Percentiles rank a stretch among this genome's conserved stretches.
Evolutionary conservation across 208 protist species (phyloP).

Genomic region (Trypanosoma vivax): DNA sequence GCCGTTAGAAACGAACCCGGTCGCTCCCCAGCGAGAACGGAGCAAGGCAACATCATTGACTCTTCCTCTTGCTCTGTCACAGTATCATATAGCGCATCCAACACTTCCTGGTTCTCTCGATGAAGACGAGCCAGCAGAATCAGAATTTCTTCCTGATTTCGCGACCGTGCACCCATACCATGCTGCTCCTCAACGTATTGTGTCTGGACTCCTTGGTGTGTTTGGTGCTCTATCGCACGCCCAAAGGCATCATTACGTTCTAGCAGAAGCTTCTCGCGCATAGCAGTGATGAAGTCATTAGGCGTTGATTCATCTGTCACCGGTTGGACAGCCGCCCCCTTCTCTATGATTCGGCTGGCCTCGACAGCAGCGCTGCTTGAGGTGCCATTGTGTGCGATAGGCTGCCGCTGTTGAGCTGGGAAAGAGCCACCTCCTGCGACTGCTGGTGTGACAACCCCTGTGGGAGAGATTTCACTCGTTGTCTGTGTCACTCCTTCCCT

Average conservation of each 20-base stretch:
- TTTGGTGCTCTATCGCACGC: constrained; percentile 12
- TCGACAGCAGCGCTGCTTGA: too few relatives aligned
- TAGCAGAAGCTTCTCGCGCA: constrained; percentile 19
- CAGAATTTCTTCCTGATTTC: constrained; percentile 7
- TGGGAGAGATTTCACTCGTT: too few relatives aligned
- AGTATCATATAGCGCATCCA: constrained; percentile 21
- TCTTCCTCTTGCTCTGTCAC: neutral
- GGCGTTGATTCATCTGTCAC: constrained; percentile 2
- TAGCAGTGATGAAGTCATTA: constrained; percentile 19
- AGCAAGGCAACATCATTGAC: neutral
- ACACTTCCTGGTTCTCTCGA: constrained; percentile 16
- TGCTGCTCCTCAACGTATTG: neutral
- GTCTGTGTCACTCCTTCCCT: too few relatives aligned
- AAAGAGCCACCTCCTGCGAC: too few relatives aligned
- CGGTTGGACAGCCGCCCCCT: neutral
- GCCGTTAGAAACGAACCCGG: neutral
- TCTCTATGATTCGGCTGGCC: neutral
- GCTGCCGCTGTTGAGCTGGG: too few relatives aligned
- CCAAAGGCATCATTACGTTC: constrained; percentile 21
- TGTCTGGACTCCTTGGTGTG: constrained; percentile 1
- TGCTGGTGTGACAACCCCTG: too few relatives aligned
- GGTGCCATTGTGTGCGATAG: too few relatives aligned
- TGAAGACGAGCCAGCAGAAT: constrained; percentile 12
- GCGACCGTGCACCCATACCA: neutral
- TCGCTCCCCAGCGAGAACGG: too few relatives aligned